phyloP scores from a whole-genome alignment of 108 stramenopile species.

The Craspedostauros australis region DNA sequence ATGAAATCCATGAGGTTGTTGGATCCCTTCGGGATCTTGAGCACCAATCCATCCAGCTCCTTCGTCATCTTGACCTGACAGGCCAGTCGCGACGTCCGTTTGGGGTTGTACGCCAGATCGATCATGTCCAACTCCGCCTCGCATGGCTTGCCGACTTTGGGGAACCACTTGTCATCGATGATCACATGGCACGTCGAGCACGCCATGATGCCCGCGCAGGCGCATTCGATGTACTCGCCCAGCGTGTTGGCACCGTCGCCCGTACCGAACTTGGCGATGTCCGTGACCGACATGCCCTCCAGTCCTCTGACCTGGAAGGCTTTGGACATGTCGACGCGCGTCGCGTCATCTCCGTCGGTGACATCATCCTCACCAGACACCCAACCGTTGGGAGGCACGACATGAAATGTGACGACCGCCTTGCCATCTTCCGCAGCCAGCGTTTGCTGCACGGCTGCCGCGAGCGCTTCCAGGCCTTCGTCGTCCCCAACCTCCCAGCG shows the following conservation, averaged over 20 bases:
- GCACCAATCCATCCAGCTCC: slow-evolving; percentile 41
- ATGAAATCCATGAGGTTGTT: slow-evolving; percentile 69
- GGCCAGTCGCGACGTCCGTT: slow-evolving; percentile 49
- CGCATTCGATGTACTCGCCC: slow-evolving; percentile 64
- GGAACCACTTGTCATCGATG: slow-evolving; percentile 47
- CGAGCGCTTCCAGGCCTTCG: slow-evolving; percentile 49
- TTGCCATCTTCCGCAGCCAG: slow-evolving; percentile 25
- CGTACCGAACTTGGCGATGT: slow-evolving; percentile 48
- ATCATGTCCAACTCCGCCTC: slow-evolving; percentile 73
- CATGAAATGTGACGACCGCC: slow-evolving; percentile 25
- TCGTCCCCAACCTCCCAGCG: slow-evolving; percentile 64
- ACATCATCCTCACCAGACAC: slow-evolving; percentile 17
- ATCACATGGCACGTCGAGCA: slow-evolving; percentile 76
- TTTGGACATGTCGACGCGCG: slow-evolving; percentile 11
- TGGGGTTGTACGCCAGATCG: slow-evolving; percentile 55
- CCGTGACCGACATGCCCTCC: slow-evolving; percentile 32
- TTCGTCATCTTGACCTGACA: slow-evolving; percentile 54
- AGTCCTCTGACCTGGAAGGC: slow-evolving; percentile 43
- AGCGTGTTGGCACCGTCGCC: slow-evolving; percentile 23
- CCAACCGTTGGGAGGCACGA: slow-evolving; percentile 48
- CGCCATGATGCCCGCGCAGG: slow-evolving; percentile 70
- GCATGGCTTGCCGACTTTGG: slow-evolving; percentile 36
- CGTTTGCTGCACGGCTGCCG: slow-evolving; percentile 30
- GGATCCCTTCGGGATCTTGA: slow-evolving; percentile 43
- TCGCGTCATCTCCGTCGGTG: slow-evolving; percentile 5